Base-by-base conservation (phyloP, 148 eudicot species). In the Hydrangea macrophylla region DNA sequence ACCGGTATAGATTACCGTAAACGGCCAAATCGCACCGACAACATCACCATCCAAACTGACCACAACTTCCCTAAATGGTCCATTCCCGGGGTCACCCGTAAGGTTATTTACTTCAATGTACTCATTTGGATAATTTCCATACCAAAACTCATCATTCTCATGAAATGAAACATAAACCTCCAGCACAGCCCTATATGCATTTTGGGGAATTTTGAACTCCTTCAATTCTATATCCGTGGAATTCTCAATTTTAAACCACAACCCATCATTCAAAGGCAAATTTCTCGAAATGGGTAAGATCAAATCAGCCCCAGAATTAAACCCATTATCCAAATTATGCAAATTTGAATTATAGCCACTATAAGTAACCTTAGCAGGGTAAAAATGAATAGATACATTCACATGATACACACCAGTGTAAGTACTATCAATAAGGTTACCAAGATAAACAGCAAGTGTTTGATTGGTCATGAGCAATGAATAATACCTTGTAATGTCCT, bases 321-420 rank as follows among this genome's bases (percentile, higher is more conserved):
- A 35, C 56, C 65, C 63, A 63, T 54, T 9, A 26, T 10, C 55
- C 24, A 35, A 64, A 18, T 60, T 20, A 37, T 26, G 70, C 32
- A 22, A 53, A 69, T 15, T 73, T 37, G 1, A 13, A 3, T 66
- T 10, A 54, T 30, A 13, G 36, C 28, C 27, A 60, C 11, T 50
- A 20, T 0, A 15, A 28, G 61, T 7, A 3, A 7, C 26, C 20
- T 74, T 73, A 78, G 48, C 30, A 51, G 90, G 89, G 73, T 90
- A 90, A 58, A 83, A 90, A 32, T 83, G 87, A 24, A 94, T 5
- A 20, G 75, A 71, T 44, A 90, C 10, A 32, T 90, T 76, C 3
- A 90, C 98, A 86, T 88, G 96, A 63, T 93, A 90, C 53, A 93
- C 79, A 20, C 97, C 98, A 73, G 97, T 93, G 63, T 88, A 90